Evolutionary conservation across 768 basidiomycete species (phyloP).

Genomic region (Butyriboletus loyo): DNA sequence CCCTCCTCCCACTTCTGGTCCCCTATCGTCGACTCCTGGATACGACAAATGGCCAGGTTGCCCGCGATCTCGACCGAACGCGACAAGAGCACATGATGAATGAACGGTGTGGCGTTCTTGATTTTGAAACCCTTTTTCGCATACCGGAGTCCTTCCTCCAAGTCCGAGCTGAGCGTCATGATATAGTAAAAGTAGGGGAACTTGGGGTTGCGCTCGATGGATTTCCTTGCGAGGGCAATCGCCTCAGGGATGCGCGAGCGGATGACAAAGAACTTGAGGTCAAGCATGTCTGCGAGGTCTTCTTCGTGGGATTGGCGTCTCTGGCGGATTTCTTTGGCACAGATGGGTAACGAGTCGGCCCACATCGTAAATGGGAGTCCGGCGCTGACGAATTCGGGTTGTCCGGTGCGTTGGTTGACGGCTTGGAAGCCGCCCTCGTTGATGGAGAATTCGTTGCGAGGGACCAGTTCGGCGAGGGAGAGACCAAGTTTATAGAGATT

Average conservation of each 20-base stretch:
- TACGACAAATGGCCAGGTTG: conserved; percentile 48
- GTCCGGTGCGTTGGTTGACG: conserved; percentile 42
- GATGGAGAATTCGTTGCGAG: conserved; percentile 59
- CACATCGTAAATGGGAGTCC: conserved; percentile 62
- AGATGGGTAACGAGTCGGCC: conserved; percentile 56
- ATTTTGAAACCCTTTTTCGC: conserved; percentile 67
- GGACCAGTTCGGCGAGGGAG: conserved; percentile 47
- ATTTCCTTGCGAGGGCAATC: conserved; percentile 42
- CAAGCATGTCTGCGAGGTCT: conserved; percentile 61
- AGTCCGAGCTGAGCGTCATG: conserved; percentile 48
- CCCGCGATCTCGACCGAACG: conserved; percentile 62
- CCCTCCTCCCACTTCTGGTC: conserved; percentile 57
- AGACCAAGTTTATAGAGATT: conserved; percentile 53
- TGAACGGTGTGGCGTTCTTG: conserved; percentile 50
- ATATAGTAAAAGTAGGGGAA: conserved; percentile 66
- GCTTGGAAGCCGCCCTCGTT: conserved; percentile 53
- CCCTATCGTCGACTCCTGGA: conserved; percentile 42
- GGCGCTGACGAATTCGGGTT: conserved; percentile 37
- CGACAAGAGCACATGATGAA: conserved; percentile 54
- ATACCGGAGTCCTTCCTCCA: conserved; percentile 51
- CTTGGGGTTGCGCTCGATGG: conserved; percentile 52
- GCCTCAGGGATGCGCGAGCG: conserved; percentile 48
- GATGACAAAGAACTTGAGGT: conserved; percentile 58
- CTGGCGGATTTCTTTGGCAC: conserved; percentile 53
- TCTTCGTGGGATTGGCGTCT: conserved; percentile 39